Evolutionary conservation across 2,329 filamentous ascomycete genomes (phyloP).

Genomic region (Stachybotrys chlorohalonatus): DNA sequence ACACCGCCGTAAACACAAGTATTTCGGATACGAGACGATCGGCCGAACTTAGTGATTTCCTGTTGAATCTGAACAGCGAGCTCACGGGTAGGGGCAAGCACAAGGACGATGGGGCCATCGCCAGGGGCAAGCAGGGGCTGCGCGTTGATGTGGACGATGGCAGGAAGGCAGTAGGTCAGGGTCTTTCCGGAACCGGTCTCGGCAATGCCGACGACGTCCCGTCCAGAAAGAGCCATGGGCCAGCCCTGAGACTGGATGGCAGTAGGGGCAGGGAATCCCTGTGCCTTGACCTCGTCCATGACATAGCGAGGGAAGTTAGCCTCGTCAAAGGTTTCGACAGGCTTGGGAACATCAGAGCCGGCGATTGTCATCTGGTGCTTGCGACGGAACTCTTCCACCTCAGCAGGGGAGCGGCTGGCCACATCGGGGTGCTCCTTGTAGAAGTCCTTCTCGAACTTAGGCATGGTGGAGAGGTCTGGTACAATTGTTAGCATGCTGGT

Average conservation of each 20-base stretch:
- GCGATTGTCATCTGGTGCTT: conserved; percentile 77
- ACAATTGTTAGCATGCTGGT: conserved; percentile 11
- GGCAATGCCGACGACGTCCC: conserved; percentile 97
- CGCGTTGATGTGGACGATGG: conserved; percentile 99
- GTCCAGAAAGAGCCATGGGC: conserved; percentile 97
- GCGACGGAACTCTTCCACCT: conserved; percentile 82
- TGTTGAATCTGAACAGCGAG: conserved; percentile 97
- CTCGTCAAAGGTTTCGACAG: conserved; percentile 95
- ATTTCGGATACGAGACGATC: conserved; percentile 95
- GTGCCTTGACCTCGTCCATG: conserved; percentile 96
- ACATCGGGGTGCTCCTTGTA: conserved; percentile 93
- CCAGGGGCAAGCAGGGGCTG: conserved; percentile 92
- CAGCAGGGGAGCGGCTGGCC: conserved; percentile 59
- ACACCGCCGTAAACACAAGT: conserved; percentile 99
- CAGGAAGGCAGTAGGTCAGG: conserved; percentile 92
- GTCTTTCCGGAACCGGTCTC: conserved; percentile 99
- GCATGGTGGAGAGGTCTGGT: conserved; percentile 64
- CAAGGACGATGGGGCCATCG: conserved; percentile 92
- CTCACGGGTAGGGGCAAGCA: conserved; percentile 94
- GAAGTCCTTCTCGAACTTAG: conserved; percentile 99
- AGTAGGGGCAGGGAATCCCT: conserved; percentile 88
- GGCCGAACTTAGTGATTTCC: conserved; percentile 97
- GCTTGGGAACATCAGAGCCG: conserved; percentile 77
- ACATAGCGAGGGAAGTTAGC: conserved; percentile 95
- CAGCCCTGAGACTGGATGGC: conserved; percentile 97